These are phyloP conservation scores for Teratosphaeria gauchensis DNA, from an alignment of 2,329 filamentous ascomycete genomes.

Conservation along the genomic window DNA sequence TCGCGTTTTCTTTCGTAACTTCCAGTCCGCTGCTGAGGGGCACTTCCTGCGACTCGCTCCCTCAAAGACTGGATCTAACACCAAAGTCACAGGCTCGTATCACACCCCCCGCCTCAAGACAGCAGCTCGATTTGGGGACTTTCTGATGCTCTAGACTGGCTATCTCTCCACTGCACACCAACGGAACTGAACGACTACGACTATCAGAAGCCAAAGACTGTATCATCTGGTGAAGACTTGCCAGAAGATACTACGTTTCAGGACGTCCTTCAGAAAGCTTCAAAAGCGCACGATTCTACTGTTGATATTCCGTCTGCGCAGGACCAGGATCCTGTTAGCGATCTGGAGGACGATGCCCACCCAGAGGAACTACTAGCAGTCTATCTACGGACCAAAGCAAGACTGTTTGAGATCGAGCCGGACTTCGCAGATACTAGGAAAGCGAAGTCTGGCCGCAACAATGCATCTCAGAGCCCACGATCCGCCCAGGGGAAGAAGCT, in stretches of 20 bases:
- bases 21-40: background rate
- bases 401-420: slow-evolving; percentile 38
- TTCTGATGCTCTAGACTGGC: slow-evolving; percentile 80
- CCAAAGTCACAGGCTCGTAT: slow-evolving; percentile 35
- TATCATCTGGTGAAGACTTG: background rate
- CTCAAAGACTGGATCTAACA: background rate
- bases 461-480: slow-evolving; percentile 30
- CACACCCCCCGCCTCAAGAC: slow-evolving; percentile 48
- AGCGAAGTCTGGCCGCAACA: slow-evolving; percentile 19
- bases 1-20: background rate
- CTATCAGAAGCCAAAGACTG: slow-evolving; percentile 12
- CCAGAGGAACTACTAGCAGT: slow-evolving; percentile 51
- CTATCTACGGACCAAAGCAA: slow-evolving; percentile 64
- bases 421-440: slow-evolving; percentile 43
- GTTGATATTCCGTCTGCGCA: background rate
- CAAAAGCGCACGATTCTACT: background rate
- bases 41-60: background rate
- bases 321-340: slow-evolving; percentile 34
- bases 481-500: slow-evolving; percentile 39
- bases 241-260: background rate
- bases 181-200: slow-evolving; percentile 26
- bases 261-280: background rate
- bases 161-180: slow-evolving; percentile 62
- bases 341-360: slow-evolving; percentile 41
- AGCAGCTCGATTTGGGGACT: slow-evolving; percentile 64